A percentile compares a stretch with the other conserved stretches of the same genome.
phyloP scores from a whole-genome alignment of 164 flowering plant genomes.

The Amborella trichopoda region DNA sequence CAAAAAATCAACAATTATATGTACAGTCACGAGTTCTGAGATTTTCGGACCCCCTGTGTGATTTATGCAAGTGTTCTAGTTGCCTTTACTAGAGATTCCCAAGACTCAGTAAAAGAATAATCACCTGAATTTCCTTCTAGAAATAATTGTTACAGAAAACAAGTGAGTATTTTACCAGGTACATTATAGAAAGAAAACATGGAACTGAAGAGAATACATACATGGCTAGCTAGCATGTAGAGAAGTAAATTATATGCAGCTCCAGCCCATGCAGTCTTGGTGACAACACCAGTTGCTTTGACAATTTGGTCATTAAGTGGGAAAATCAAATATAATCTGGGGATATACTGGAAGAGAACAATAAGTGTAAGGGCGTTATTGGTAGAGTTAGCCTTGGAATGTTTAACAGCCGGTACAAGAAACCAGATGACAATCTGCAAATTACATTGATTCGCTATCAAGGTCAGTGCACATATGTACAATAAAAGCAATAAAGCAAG shows the following conservation, averaged over 20 bases:
- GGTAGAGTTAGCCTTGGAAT: constrained; percentile 35
- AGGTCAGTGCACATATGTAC: too few relatives aligned
- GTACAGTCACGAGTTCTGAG: too few relatives aligned
- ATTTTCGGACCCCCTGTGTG: too few relatives aligned
- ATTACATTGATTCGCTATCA: too few relatives aligned
- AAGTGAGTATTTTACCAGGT: too few relatives aligned
- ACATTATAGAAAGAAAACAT: background rate
- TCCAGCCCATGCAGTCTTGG: constrained; percentile 99
- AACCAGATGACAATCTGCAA: constrained; percentile 90
- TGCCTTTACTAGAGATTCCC: too few relatives aligned
- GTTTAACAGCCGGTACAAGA: constrained; percentile 64
- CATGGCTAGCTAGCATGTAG: constrained; percentile 96
- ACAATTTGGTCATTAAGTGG: constrained; percentile 82
- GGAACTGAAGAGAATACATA: constrained; percentile 21
- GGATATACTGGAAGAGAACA: constrained; percentile 81
- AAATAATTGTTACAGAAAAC: too few relatives aligned
- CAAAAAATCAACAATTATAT: too few relatives aligned
- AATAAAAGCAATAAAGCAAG: too few relatives aligned
- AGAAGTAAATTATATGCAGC: constrained; percentile 90
- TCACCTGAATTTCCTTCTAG: too few relatives aligned
- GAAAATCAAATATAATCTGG: constrained; percentile 81
- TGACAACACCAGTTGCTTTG: constrained; percentile 87
- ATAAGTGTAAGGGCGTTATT: constrained; percentile 76
- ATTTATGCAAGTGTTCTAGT: too few relatives aligned
- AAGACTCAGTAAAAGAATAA: too few relatives aligned